These are phyloP conservation scores for Xylaria venustula DNA, from an alignment of 495 filamentous ascomycete genomes.

Conservation along the genomic window DNA sequence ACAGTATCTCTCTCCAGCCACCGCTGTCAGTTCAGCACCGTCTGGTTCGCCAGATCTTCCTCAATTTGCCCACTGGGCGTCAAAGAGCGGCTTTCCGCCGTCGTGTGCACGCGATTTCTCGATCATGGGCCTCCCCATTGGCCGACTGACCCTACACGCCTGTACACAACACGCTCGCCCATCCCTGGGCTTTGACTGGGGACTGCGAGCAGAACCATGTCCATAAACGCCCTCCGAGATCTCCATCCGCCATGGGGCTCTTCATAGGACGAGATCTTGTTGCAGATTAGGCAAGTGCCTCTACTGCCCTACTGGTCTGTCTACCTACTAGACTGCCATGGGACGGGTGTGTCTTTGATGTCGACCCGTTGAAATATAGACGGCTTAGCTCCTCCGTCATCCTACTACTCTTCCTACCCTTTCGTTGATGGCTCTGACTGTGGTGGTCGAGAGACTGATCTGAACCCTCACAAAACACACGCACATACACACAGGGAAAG, in stretches of 20 bases:
- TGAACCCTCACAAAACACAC: background rate
- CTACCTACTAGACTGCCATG: too few species aligned
- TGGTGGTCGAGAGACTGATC: background rate
- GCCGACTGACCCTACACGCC: background rate
- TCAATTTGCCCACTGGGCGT: conserved; percentile 6
- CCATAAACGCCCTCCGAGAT: background rate
- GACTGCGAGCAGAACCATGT: background rate
- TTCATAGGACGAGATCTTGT: conserved; percentile 2
- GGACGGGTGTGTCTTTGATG: background rate
- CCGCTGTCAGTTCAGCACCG: background rate
- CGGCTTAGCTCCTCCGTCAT: conserved; percentile 1
- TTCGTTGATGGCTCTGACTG: background rate
- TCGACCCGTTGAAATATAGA: conserved; percentile 10
- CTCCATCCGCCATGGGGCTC: conserved; percentile 9
- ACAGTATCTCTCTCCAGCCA: background rate
- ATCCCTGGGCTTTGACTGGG: background rate
- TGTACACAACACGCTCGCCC: background rate
- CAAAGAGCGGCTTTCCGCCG: background rate
- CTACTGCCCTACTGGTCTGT: too few species aligned
- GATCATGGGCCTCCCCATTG: background rate
- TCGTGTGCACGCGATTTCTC: conserved; percentile 1
- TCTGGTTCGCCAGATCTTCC: conserved; percentile 2
- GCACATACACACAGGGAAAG: too few species aligned
- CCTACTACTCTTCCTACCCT: background rate
- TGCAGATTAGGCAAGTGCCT: conserved; percentile 11